Base-by-base conservation (phyloP, 495 filamentous ascomycete species). In the Amniculicola lignicola region DNA sequence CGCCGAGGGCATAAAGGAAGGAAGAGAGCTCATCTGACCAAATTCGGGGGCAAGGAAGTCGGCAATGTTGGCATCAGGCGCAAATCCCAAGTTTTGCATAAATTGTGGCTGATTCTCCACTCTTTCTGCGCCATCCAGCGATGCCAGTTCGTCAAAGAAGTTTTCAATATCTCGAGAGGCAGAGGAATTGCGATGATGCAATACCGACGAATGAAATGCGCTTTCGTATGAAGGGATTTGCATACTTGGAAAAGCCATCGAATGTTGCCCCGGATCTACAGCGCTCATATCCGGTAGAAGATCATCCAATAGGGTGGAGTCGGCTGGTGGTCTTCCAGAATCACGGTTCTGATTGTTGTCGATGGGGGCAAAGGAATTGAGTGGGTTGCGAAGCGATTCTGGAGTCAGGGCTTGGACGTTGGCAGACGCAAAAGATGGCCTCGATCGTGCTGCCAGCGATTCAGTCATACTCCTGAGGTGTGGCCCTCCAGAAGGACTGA, bases 51-150 rank as follows among this genome's bases (percentile, higher is more conserved):
- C 18, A 5, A 50, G 27, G 9, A 64, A 10, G 39, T 67, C 67
- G 6, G 55, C 56, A 9, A 70, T 51, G 35, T 96, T 62, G 1
- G 64, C 43, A 46, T 68, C 62, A 1, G 65, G 69, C 11, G 53
- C 62, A 38, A 70, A 69, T 2, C 69, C 69, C 24, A 71, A 59
- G 52, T 71, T 71, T 33, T 70, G 60, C 65, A 70, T 67, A 48
- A 71, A 71, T 25, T 67, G 60, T 4, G 65, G 65, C 38, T 69
- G 62, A 18, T 21, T 62, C 16, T 55, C 52, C 4, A 49, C 11
- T 22, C 36, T 57, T 27, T 61, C 57, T 38, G 57, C 57, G 1
- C 51, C 57, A 29, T 64, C 66, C 10, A 70, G 57, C 16, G 63
- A 63, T 10, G 65, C 63, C 2, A 68, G 21, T 25, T 68, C 65